Evolutionary conservation across 345 rosid species (phyloP), one percentile per base, ranked within the genome.

Genomic region (Leavenworthia alabamica): DNA sequence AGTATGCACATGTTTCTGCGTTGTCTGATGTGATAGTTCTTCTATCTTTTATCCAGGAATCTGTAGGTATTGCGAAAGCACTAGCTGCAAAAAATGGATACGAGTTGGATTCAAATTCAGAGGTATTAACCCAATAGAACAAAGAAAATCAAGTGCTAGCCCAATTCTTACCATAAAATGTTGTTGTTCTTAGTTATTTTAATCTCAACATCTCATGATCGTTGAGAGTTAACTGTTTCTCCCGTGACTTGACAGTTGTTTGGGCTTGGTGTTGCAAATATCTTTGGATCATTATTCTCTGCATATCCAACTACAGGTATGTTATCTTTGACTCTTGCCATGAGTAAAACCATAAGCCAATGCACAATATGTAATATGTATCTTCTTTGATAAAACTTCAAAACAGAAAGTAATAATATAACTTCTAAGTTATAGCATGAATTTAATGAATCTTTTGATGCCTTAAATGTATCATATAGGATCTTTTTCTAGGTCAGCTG

Each of bases 51-150:
- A 37, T 78, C 46, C 73, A 94, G 97, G 97, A 94, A 81, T 94
- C 97, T 72, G 99, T 90, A 13, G 97, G 99, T 24, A 94, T 94
- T 68, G 97, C 99, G 42, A 94, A 90, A 88, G 97, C 97, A 56
- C 80, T 94, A 78, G 99, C 99, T 10, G 96, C 97, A 2, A 94
- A 84, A 77, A 90, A 90, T 32, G 85, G 96, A 48, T 94, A 94
- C 41, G 95, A 90, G 77, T 72, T 94, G 80, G 96, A 94, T 66
- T 82, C 96, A 47, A 94, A 83, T 79, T 86, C 83, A 73, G 97
- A 94, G 96, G 97, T 85, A 73, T 23, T 35, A 44, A 52, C 35
- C 14, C 60, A 31, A 12, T 16, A 24, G 28, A 20, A 45, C 7
- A 49, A 11, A 15, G 20, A 67, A 28, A n/a, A 4, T 6, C 7